Conservation (phyloP, 805 yeast species). For the Hanseniaspora pseudoguilliermondii region DNA sequence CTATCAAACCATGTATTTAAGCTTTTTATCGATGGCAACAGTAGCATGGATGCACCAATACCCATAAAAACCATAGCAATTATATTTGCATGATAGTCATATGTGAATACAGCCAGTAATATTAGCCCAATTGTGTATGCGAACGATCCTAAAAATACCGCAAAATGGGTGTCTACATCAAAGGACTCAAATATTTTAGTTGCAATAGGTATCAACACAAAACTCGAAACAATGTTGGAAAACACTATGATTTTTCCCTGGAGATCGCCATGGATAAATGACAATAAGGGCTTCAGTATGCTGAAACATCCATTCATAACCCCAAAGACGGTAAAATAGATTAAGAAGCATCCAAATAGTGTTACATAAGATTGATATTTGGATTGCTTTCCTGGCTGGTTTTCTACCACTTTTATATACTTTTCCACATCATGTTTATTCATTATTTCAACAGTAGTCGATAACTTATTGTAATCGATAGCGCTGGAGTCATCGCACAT, state of each 20-base stretch:
- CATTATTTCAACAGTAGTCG: not conserved
- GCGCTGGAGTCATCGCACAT: no score
- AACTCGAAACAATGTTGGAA: not conserved
- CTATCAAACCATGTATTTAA: conserved; percentile 34
- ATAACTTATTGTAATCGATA: not conserved
- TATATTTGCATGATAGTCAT: not conserved
- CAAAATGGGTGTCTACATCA: not conserved
- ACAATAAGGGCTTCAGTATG: not conserved
- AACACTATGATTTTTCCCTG: not conserved
- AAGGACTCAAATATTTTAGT: not conserved
- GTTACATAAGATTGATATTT: not conserved
- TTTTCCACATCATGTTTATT: not conserved
- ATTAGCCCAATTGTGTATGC: not conserved
- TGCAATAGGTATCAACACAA: not conserved
- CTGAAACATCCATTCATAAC: conserved; percentile 4
- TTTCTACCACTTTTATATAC: not conserved
- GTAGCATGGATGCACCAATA: conserved; percentile 25
- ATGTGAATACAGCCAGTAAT: not conserved
- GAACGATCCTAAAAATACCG: not conserved
- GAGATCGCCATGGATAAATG: not conserved
- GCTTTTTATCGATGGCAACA: conserved; percentile 32
- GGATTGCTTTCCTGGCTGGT: not conserved
- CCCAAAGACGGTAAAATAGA: not conserved
- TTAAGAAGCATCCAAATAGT: not conserved
- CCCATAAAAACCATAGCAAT: not conserved